A percentile compares a stretch with the other conserved stretches of the same genome.
Conservation (phyloP, 176 grass and related monocot species). For the Bolboschoenus planiculmis region DNA sequence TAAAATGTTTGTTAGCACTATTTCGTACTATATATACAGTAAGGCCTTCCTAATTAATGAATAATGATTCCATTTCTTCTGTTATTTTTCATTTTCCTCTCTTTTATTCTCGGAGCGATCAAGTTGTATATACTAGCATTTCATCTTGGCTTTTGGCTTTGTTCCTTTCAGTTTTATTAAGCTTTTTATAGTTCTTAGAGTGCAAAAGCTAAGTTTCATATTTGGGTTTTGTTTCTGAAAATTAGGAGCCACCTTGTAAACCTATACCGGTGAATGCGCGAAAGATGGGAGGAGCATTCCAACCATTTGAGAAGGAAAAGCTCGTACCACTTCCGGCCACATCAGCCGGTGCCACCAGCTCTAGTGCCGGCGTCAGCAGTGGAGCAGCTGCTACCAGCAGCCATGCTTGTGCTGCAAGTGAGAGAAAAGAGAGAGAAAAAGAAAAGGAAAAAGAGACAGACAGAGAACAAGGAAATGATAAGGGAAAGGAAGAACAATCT, state of each 20-base stretch:
- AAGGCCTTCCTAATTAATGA: background rate
- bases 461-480: conserved; percentile 7
- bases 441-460: conserved; percentile 25
- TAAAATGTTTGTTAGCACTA: background rate
- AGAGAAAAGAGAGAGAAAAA: background rate
- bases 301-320: conserved; percentile 61
- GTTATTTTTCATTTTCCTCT: background rate
- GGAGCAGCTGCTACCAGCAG: background rate
- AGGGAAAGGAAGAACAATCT: conserved; percentile 38
- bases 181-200: background rate
- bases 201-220: background rate
- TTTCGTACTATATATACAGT: background rate
- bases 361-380: conserved; percentile 27
- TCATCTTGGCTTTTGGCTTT: background rate
- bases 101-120: background rate
- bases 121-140: background rate
- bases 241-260: conserved; percentile 42
- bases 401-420: background rate
- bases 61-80: background rate
- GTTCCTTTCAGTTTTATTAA: background rate
- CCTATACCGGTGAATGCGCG: conserved; percentile 45
- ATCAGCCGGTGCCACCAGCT: conserved; percentile 38
- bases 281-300: conserved; percentile 60
- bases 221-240: background rate
- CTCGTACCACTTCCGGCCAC: conserved; percentile 26